Evolutionary conservation across 495 filamentous ascomycete species (phyloP).

Genomic region (Podospora sp.): DNA sequence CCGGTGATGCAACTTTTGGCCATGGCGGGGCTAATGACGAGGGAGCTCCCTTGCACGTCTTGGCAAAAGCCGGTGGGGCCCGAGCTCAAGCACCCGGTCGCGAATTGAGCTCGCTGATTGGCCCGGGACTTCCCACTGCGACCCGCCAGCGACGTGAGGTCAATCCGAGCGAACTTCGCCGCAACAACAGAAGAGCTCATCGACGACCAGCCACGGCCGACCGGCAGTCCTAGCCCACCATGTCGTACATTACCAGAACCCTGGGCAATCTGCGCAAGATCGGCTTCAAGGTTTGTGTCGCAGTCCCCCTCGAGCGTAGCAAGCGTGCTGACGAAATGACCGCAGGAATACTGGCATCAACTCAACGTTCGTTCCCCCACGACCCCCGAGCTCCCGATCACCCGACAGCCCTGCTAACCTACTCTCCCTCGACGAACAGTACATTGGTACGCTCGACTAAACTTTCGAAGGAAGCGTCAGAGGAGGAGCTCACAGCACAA

Average conservation of each 20-base stretch:
- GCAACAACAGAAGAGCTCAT: constrained; percentile 11
- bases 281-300: constrained; percentile 70
- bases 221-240: constrained; percentile 53
- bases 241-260: constrained; percentile 91
- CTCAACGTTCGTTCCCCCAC: constrained; percentile 70
- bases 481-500: constrained; percentile 39
- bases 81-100: constrained; percentile 1
- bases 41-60: constrained; percentile 4
- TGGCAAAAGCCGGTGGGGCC: not conserved
- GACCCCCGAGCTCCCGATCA: not conserved
- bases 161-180: constrained; percentile 14
- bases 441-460: constrained; percentile 59
- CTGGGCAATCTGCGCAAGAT: constrained; percentile 83
- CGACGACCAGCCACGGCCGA: constrained; percentile 29
- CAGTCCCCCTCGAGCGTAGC: not conserved
- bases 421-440: constrained; percentile 47
- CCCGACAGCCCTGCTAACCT: constrained; percentile 30
- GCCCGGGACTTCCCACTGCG: constrained; percentile 21
- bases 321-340: constrained; percentile 29
- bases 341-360: constrained; percentile 85
- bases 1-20: constrained; percentile 3
- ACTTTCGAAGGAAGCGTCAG: not conserved
- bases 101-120: constrained; percentile 27
- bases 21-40: not conserved
- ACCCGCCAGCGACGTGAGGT: constrained; percentile 32